These are phyloP conservation scores for Vigna radiata DNA, from an alignment of 306 rosid genomes.

Conservation along the genomic window DNA sequence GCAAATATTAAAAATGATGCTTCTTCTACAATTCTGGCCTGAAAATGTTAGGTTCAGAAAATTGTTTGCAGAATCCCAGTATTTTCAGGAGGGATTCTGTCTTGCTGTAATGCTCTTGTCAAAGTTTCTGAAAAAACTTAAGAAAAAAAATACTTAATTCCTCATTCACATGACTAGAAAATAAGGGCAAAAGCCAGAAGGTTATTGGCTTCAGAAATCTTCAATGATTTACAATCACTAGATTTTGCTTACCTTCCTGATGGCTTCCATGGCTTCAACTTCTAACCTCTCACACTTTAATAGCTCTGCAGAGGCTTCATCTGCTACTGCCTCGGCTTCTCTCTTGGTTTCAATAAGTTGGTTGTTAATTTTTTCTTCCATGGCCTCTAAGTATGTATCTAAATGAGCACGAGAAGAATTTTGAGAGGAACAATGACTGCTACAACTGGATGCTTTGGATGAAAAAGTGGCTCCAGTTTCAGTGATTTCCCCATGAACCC, in stretches of 20 bases:
- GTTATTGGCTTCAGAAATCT: constrained; percentile 17
- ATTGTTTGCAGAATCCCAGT: constrained; percentile 20
- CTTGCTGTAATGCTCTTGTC: constrained; percentile 13
- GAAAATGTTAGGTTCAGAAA: constrained; percentile 26
- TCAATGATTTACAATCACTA: constrained; percentile 11
- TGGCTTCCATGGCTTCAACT: constrained; percentile 63
- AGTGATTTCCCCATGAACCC: constrained; percentile 48
- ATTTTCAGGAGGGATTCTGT: constrained; percentile 20
- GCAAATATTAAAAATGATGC: constrained; percentile 3
- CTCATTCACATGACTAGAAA: constrained; percentile 22
- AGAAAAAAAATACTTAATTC: constrained; percentile 10
- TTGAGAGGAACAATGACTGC: constrained; percentile 55
- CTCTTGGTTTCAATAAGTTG: constrained; percentile 56
- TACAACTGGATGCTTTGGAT: constrained; percentile 48
- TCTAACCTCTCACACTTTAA: constrained; percentile 60
- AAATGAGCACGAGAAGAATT: constrained; percentile 50
- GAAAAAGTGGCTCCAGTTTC: constrained; percentile 47
- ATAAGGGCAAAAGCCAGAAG: constrained; percentile 16
- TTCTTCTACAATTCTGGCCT: neutral
- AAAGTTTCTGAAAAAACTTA: constrained; percentile 20
- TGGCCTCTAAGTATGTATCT: constrained; percentile 52
- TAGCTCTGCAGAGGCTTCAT: constrained; percentile 52
- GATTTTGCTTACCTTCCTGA: constrained; percentile 62
- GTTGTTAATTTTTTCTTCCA: constrained; percentile 52
- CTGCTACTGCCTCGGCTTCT: constrained; percentile 60